Evolutionary conservation across 495 filamentous ascomycete genomes (phyloP).

Genomic region (Tuber magnatum): DNA sequence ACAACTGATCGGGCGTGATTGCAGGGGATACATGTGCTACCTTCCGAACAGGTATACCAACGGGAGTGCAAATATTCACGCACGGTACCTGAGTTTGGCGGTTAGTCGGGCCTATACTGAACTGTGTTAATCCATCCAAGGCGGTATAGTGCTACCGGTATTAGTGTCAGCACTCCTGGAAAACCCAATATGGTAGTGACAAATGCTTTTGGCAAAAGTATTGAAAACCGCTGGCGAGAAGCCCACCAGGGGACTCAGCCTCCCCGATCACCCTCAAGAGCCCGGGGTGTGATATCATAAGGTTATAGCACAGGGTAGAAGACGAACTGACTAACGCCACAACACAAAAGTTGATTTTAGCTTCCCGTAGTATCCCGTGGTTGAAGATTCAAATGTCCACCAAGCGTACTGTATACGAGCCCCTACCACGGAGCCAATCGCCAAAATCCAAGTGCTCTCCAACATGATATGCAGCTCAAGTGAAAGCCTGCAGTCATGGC

Average conservation of each 20-base stretch:
- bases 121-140: background rate
- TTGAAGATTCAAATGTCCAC: background rate
- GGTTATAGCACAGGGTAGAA: background rate
- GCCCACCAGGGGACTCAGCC: background rate
- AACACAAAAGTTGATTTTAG: background rate
- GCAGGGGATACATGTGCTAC: background rate
- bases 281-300: background rate
- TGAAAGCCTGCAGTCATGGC: background rate
- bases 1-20: background rate
- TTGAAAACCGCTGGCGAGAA: background rate
- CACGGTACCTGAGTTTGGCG: background rate
- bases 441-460: background rate
- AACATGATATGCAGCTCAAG: background rate
- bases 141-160: background rate
- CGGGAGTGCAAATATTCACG: background rate
- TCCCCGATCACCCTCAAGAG: background rate
- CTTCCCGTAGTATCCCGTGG: background rate
- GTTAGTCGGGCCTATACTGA: background rate
- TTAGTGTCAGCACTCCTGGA: background rate
- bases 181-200: background rate
- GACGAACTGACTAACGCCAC: background rate
- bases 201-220: background rate
- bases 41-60: background rate
- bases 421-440: background rate
- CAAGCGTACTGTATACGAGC: background rate